Conservation (phyloP, 495 filamentous ascomycete genomes). For the Penicillium paradoxum region DNA sequence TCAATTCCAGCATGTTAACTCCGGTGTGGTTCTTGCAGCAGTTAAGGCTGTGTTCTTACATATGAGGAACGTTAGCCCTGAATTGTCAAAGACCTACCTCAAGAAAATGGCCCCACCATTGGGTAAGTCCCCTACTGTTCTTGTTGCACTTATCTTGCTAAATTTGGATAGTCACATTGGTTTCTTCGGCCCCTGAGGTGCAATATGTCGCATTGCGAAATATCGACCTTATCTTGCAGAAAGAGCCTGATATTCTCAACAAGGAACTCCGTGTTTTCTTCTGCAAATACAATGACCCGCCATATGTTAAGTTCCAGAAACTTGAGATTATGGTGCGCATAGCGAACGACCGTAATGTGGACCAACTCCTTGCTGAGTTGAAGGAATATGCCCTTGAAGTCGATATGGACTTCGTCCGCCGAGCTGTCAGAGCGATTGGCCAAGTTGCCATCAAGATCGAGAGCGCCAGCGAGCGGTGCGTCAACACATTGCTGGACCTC, state of each 20-base stretch:
- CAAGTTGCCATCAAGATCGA: conserved; percentile 99
- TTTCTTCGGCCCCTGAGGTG: conserved; percentile 93
- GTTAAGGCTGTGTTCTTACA: conserved; percentile 98
- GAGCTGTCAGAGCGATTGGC: conserved; percentile 91
- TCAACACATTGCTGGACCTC: conserved; percentile 87
- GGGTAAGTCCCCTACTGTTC: conserved; percentile 46
- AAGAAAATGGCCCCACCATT: conserved; percentile 98
- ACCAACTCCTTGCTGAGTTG: conserved; percentile 87
- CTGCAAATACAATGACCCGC: conserved; percentile 99
- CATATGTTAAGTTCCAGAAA: conserved; percentile 95
- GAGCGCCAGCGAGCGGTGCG: conserved; percentile 84
- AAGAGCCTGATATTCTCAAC: conserved; percentile 91
- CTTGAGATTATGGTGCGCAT: conserved; percentile 99
- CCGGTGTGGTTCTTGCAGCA: conserved; percentile 90
- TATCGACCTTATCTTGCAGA: conserved; percentile 91
- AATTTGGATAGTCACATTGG: conserved; percentile 68
- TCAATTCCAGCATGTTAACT: conserved; percentile 98
- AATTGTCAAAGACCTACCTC: conserved; percentile 74
- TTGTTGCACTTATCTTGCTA: conserved; percentile 19
- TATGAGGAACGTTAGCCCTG: conserved; percentile 77
- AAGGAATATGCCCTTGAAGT: conserved; percentile 98
- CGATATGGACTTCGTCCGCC: conserved; percentile 96
- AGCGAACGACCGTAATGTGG: conserved; percentile 94
- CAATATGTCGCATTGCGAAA: conserved; percentile 96
- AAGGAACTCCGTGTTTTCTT: conserved; percentile 98